Percentiles rank a stretch among this genome's conserved stretches.
Conservation (phyloP, 2,329 filamentous ascomycete species). For the Curvularia lunata region DNA sequence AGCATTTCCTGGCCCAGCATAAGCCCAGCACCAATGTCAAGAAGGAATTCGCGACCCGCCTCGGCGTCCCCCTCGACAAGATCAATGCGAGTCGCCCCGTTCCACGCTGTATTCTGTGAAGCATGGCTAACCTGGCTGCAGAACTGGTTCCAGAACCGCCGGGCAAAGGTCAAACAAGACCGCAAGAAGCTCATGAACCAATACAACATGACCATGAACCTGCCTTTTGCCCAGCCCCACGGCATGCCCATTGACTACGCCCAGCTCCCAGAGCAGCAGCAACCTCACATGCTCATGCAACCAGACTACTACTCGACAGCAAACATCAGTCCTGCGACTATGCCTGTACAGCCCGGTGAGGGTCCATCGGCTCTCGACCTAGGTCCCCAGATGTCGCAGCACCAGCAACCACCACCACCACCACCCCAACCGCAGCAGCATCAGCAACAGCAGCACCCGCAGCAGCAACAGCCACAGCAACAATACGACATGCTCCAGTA, state of each 20-base stretch:
- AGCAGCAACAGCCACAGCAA: conserved; percentile 24
- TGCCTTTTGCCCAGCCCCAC: conserved; percentile 33
- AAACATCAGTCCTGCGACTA: conserved; percentile 46
- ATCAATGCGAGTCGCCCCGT: conserved; percentile 55
- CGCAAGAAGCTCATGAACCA: conserved; percentile 55
- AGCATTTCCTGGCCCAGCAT: conserved; percentile 55
- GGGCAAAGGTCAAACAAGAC: conserved; percentile 61
- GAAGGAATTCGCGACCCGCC: conserved; percentile 56
- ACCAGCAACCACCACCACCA: conserved; percentile 42
- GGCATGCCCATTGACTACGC: conserved; percentile 31
- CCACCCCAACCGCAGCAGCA: conserved; percentile 20
- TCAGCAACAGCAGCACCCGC: conserved; percentile 36
- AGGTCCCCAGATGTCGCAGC: conserved; percentile 34
- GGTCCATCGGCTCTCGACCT: conserved; percentile 42
- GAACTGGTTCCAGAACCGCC: conserved; percentile 63
- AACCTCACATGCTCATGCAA: conserved; percentile 35
- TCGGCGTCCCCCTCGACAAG: conserved; percentile 59
- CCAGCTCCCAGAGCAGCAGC: conserved; percentile 30
- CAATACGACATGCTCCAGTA: conserved; percentile 46
- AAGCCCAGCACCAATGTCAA: conserved; percentile 60
- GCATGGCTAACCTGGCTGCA: conserved; percentile 44
- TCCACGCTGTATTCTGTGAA: background rate
- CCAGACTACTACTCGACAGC: conserved; percentile 39
- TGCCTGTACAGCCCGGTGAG: conserved; percentile 43
- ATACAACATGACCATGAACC: conserved; percentile 45